A percentile compares a stretch with the other conserved stretches of the same genome.
Conservation (phyloP, 495 filamentous ascomycete genomes). For the Xylaria grammica region DNA sequence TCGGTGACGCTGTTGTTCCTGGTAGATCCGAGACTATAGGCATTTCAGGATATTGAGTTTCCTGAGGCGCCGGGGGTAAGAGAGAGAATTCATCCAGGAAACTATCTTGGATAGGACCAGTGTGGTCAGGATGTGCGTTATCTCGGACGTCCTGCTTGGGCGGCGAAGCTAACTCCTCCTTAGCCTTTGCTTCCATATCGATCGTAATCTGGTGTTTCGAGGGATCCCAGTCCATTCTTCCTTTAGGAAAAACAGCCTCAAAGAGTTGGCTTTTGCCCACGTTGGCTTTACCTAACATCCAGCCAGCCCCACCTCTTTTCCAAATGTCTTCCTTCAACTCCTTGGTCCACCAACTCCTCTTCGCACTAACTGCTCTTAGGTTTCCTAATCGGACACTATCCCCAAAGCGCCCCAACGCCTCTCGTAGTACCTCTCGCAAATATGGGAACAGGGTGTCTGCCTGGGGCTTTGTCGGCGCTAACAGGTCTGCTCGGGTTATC, state of each 20-base stretch:
- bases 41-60: constrained; percentile 76
- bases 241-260: constrained; percentile 83
- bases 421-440: constrained; percentile 71
- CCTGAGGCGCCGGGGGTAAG: constrained; percentile 75
- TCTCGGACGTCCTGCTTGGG: constrained; percentile 26
- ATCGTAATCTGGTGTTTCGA: constrained; percentile 41
- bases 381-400: constrained; percentile 77
- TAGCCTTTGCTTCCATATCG: constrained; percentile 32
- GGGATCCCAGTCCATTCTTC: constrained; percentile 54
- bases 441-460: constrained; percentile 86
- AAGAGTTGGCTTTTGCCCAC: constrained; percentile 96
- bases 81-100: constrained; percentile 49
- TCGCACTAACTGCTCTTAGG: constrained; percentile 81
- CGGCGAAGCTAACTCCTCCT: constrained; percentile 23
- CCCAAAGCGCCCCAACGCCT: constrained; percentile 65
- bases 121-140: constrained; percentile 29
- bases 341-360: constrained; percentile 86
- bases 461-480: constrained; percentile 79
- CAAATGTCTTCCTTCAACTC: constrained; percentile 83
- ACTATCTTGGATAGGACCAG: background rate
- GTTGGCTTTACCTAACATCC: constrained; percentile 98
- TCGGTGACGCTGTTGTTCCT: constrained; percentile 93
- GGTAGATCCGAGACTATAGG: constrained; percentile 84
- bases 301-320: constrained; percentile 81
- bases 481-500: constrained; percentile 84